Conservation (phyloP, 2,329 filamentous ascomycete genomes). For the Cladosporium sp. region DNA sequence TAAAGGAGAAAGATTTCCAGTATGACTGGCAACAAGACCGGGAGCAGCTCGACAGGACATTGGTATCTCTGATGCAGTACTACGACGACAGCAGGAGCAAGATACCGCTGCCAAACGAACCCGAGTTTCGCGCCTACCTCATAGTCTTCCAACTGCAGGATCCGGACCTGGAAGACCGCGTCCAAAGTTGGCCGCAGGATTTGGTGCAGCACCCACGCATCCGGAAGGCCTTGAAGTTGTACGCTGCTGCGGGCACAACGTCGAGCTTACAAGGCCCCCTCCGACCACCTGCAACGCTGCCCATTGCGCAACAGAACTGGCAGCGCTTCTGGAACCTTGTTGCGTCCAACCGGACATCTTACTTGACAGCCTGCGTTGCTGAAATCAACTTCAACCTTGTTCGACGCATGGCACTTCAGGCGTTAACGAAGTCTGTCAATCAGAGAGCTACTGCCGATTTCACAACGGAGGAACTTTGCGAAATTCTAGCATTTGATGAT, state of each 20-base stretch:
- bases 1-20: conserved; percentile 44
- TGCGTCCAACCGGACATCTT: conserved; percentile 52
- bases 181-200: conserved; percentile 51
- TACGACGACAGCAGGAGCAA: conserved; percentile 52
- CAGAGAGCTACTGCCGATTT: conserved; percentile 46
- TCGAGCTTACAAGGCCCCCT: conserved; percentile 49
- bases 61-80: conserved; percentile 57
- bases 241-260: conserved; percentile 51
- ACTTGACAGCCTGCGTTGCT: conserved; percentile 60
- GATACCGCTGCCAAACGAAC: conserved; percentile 52
- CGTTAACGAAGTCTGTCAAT: conserved; percentile 39
- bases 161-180: conserved; percentile 53
- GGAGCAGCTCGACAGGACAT: conserved; percentile 60
- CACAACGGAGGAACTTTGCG: conserved; percentile 49
- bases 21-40: conserved; percentile 57
- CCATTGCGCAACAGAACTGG: conserved; percentile 55
- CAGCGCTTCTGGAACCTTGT: conserved; percentile 54
- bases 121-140: conserved; percentile 61
- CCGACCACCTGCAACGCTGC: conserved; percentile 41
- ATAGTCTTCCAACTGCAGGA: conserved; percentile 53
- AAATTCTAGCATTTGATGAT: conserved; percentile 52
- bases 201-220: conserved; percentile 50
- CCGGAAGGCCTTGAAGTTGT: conserved; percentile 53
- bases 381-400: conserved; percentile 59
- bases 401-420: conserved; percentile 51